A percentile compares a stretch with the other conserved stretches of the same genome.
Evolutionary conservation across 345 rosid species (phyloP).

Genomic region (Gossypium anomalum): DNA sequence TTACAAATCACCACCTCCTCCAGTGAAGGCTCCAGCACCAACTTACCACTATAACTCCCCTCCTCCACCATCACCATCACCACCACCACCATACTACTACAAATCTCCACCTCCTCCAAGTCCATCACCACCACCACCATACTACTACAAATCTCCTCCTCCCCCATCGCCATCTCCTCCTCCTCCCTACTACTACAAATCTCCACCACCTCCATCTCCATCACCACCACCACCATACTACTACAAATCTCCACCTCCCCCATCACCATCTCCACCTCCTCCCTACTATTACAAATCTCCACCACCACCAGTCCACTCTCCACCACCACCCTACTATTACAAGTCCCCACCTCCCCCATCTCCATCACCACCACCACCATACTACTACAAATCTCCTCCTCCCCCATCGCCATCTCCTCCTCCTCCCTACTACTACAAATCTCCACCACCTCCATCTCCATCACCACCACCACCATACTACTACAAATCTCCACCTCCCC

Average conservation of each 20-base stretch:
- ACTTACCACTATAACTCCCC: slow-evolving; percentile 23
- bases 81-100: not conserved
- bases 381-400: not conserved
- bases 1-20: slow-evolving; percentile 34
- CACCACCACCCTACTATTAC: slow-evolving; percentile 17
- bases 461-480: not conserved
- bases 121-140: not conserved
- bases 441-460: not conserved
- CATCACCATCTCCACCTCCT: not conserved
- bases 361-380: not conserved
- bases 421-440: not conserved
- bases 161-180: not conserved
- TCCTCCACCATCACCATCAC: not conserved
- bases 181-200: not conserved
- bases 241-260: not conserved
- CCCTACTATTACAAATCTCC: not conserved
- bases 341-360: not conserved
- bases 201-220: not conserved
- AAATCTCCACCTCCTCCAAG: not conserved
- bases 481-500: not conserved
- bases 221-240: not conserved
- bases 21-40: slow-evolving; percentile 13
- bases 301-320: not conserved
- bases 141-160: not conserved
- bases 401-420: not conserved